Evolutionary conservation across 1,284 basidiomycete genomes (phyloP).

Genomic region (Tremellales sp.): DNA sequence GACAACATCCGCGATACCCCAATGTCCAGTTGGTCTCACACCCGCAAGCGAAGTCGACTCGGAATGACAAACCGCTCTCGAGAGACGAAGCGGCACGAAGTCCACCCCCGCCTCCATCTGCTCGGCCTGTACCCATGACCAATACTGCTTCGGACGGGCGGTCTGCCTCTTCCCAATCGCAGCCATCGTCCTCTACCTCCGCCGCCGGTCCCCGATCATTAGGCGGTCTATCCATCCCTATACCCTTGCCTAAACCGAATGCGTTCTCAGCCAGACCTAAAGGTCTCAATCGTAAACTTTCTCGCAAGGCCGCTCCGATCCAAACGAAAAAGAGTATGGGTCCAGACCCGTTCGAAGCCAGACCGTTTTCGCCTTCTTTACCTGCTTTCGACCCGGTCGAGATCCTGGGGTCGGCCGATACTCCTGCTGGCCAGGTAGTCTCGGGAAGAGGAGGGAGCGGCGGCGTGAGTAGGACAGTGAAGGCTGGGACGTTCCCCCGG

Average conservation of each 20-base stretch:
- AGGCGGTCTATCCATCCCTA: not conserved
- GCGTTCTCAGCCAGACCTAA: not conserved
- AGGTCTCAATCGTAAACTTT: not conserved
- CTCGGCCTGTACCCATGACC: no score
- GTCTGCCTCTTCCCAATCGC: no score
- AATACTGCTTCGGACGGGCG: no score
- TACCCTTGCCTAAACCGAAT: not conserved
- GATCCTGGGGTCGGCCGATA: not conserved
- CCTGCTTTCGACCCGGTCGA: not conserved
- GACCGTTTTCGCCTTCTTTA: not conserved
- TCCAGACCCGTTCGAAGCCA: not conserved
- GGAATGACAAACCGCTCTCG: not conserved
- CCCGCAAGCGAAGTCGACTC: not conserved
- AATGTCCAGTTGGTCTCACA: not conserved
- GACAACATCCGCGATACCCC: not conserved
- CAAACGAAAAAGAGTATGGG: not conserved
- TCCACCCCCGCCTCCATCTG: not conserved
- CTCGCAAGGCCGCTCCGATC: not conserved
- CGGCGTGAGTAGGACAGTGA: not conserved
- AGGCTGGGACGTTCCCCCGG: not conserved
- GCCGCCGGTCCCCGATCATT: not conserved
- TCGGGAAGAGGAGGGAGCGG: no score
- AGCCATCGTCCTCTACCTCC: not conserved
- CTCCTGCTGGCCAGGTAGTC: not conserved
- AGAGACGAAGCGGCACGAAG: no score